Evolutionary conservation across 2,329 filamentous ascomycete genomes (phyloP), one percentile per base, ranked within the genome.

Genomic region (Penicillium occitanis): DNA sequence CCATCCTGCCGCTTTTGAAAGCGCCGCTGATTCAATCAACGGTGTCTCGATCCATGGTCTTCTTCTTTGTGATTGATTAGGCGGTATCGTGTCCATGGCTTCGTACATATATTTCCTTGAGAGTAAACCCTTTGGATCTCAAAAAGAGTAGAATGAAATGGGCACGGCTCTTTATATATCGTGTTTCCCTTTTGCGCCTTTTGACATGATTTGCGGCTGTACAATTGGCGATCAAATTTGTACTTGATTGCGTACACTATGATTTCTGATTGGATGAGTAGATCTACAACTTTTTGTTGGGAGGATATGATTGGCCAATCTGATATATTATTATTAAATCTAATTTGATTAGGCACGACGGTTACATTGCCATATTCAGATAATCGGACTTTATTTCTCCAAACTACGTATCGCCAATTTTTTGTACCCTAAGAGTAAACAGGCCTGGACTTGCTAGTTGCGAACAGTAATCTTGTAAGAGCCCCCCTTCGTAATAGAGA

Each of bases 11-110:
- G 68, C 69, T 65, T 75, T 75, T 17, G 78, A 80, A 25, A 79
- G 69, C 6, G 72, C 67, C 4, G 72, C 65, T 1, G 76, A 79
- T 67, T 79, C 78, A 46, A 79, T 70, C 33, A 80, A 66, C 1
- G 77, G 78, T 2, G 77, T 79, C 66, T 78, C 73, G 53, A 79
- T 78, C 77, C 78, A 80, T 30, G 76, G 77, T 30, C 73, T 74
- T 46, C 69, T 71, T 50, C 1, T 67, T 5, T 62, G 61, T 30
- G 40, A 48, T 2, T 46, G 22, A 7, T 22, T 37, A 40, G 48
- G 7, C 42, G 51, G 40, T 17, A 64, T 22, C n/a, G 61, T 13
- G 14, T 64, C 61, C 58, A 50, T 61, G 51, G 28, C 25, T 42
- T 28, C 7, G 51, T 46, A 14, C 10, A 7, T 25, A 5, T n/a